These are phyloP conservation scores for Cryptomeria japonica DNA, from an alignment of 75 land plant species.

Conservation along the genomic window DNA sequence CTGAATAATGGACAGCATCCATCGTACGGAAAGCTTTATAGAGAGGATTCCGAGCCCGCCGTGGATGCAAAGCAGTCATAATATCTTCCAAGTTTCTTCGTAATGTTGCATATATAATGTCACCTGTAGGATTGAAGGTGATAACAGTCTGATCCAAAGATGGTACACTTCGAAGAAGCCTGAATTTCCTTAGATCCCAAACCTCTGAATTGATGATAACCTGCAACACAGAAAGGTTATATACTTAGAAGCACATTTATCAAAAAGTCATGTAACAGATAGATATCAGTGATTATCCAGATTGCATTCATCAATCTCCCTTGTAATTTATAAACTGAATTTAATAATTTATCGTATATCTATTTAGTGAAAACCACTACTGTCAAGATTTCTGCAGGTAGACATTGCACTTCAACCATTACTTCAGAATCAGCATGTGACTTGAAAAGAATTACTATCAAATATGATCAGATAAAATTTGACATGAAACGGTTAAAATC, in stretches of 20 bases:
- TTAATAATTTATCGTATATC: background rate
- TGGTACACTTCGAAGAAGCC: conserved; percentile 89
- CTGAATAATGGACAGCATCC: conserved; percentile 94
- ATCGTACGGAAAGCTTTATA: conserved; percentile 91
- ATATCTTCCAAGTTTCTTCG: conserved; percentile 89
- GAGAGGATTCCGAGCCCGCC: conserved; percentile 79
- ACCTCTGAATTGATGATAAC: conserved; percentile 98
- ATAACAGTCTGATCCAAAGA: conserved; percentile 92
- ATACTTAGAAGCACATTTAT: background rate
- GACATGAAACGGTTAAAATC: background rate
- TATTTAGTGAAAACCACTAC: background rate
- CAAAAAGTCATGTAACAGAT: background rate
- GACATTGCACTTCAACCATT: background rate
- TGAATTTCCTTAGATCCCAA: conserved; percentile 91
- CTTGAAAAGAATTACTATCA: background rate
- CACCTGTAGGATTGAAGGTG: conserved; percentile 85
- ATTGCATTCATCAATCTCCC: background rate
- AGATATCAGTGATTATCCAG: background rate
- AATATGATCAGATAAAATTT: background rate
- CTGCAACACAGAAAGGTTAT: conserved; percentile 37
- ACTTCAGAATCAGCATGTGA: too few relatives aligned
- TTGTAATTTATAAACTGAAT: background rate
- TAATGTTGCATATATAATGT: conserved; percentile 91
- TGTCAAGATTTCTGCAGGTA: background rate
- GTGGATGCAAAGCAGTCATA: conserved; percentile 70